Conservation (phyloP, 345 rosid species). For the Euphorbia peplus region DNA sequence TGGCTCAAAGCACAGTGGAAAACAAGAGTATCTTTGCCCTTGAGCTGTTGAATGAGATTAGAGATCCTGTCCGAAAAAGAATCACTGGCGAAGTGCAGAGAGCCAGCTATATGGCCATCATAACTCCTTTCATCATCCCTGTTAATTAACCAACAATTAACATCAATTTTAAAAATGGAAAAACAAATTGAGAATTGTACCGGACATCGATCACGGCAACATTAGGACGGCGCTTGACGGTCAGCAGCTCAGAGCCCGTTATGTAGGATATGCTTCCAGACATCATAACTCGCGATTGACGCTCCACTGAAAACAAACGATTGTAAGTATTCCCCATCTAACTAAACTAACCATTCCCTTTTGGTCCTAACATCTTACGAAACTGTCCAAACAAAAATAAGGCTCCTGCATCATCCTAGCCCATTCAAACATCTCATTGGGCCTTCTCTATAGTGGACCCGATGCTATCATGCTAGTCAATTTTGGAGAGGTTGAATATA, state of each 20-base stretch:
- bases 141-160: neutral
- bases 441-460: no score
- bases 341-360: no score
- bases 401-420: no score
- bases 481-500: no score
- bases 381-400: no score
- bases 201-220: conserved; percentile 87
- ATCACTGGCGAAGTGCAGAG: conserved; percentile 76
- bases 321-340: no score
- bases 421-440: no score
- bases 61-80: conserved; percentile 68
- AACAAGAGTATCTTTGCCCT: conserved; percentile 90
- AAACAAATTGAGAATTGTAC: conserved; percentile 22
- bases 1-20: conserved; percentile 97
- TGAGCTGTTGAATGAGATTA: conserved; percentile 64
- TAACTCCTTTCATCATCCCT: conserved; percentile 93
- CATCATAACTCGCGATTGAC: conserved; percentile 33
- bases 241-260: conserved; percentile 70
- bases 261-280: conserved; percentile 74
- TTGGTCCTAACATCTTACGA: no score
- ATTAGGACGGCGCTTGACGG: conserved; percentile 59
- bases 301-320: no score
- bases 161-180: neutral
- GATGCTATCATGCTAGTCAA: no score
- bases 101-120: conserved; percentile 93